Percentiles rank a stretch among this genome's conserved stretches.
phyloP scores from a whole-genome alignment of 108 stramenopile genomes.

The Nitzschia sp. region DNA sequence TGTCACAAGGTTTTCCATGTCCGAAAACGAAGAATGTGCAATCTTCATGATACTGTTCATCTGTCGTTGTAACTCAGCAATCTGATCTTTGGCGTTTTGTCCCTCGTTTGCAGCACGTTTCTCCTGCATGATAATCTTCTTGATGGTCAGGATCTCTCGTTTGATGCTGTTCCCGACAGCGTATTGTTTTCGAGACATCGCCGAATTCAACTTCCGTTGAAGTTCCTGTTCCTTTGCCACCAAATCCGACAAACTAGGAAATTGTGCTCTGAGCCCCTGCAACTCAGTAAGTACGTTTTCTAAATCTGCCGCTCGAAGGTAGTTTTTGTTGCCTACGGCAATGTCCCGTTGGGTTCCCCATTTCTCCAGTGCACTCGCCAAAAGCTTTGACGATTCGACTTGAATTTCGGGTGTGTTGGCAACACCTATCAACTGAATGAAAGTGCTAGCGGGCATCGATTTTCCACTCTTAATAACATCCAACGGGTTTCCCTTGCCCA shows the following conservation, averaged over 20 bases:
- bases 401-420: constrained; percentile 40
- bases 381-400: constrained; percentile 24
- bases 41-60: constrained; percentile 36
- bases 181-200: constrained; percentile 31
- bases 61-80: constrained; percentile 30
- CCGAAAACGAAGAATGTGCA: constrained; percentile 32
- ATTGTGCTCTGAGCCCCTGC: constrained; percentile 15
- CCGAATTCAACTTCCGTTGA: constrained; percentile 13
- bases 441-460: constrained; percentile 32
- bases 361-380: constrained; percentile 13
- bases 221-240: constrained; percentile 30
- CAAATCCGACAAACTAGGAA: constrained; percentile 31
- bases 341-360: constrained; percentile 14
- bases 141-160: constrained; percentile 32
- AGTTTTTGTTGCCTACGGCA: constrained; percentile 28
- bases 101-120: constrained; percentile 16
- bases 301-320: constrained; percentile 31
- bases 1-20: constrained; percentile 20
- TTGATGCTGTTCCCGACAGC: constrained; percentile 33
- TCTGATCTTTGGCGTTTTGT: constrained; percentile 19
- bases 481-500: constrained; percentile 36
- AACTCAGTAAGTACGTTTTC: constrained; percentile 29
- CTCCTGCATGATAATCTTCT: constrained; percentile 37
- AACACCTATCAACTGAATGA: constrained; percentile 34
- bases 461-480: constrained; percentile 26